Evolutionary conservation across 2,329 filamentous ascomycete species (phyloP), one percentile per base, ranked within the genome.

Genomic region (Ascocoryne sarcoides): DNA sequence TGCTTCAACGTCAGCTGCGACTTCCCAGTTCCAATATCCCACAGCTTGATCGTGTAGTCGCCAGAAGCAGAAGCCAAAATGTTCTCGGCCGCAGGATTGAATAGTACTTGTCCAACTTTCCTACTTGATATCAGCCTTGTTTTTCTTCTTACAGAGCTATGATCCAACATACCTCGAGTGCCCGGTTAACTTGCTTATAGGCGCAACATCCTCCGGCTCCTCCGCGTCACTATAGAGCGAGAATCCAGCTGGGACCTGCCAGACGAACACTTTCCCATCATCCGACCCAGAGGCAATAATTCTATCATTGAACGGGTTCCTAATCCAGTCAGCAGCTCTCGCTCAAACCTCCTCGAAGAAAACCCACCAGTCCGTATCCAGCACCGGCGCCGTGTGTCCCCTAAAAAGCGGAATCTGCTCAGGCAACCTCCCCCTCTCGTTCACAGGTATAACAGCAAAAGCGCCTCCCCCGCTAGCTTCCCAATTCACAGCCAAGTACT

Each of bases 401-500:
- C 92, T 82, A 66, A 96, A 98, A 57, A 98, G 73, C 46, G 92
- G 92, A 54, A 98, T 84, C 59, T 85, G 81, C 62, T 96, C 92
- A 36, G 92, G 92, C 39, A 93, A 67, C 66, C 92, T 89, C 50
- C 92, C 92, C 56, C 76, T 82, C 73, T 98, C 90, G 53, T 81
- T 76, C 56, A 95, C 66, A 45, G 92, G 92, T 53, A 98, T 87
- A 54, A 98, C 90, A 40, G 92, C 92, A 61, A 98, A 96, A 55
- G 92, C 90, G 60, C 92, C 92, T 58, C 92, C 92, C 48, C 92
- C 92, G 62, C 87, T 85, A 29, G 92, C 75, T 67, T 98, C 90
- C 92, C 92, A 98, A 73, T 98, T 98, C 68, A 98, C 89, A 4
- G 92, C 83, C 54, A 98, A 75, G 64, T 92, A 96, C 65, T 94